A percentile compares a stretch with the other conserved stretches of the same genome.
These are phyloP conservation scores for Magnaporthiopsis rhizophila DNA, from an alignment of 2,329 filamentous ascomycete genomes.

Conservation along the genomic window DNA sequence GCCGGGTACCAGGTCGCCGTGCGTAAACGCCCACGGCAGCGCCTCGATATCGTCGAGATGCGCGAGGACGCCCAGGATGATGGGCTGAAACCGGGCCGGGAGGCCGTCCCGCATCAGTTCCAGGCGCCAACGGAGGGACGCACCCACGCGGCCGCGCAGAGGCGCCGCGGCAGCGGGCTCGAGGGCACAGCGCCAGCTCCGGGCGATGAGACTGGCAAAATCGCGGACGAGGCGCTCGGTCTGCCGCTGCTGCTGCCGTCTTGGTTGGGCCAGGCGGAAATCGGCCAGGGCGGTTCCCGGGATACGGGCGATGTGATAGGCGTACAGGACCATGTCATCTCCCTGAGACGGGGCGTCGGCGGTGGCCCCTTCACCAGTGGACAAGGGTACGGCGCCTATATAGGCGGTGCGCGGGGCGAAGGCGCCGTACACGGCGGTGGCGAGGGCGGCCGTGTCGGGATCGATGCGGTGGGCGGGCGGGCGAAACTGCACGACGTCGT, in stretches of 20 bases:
- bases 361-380: conserved; percentile 9
- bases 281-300: conserved; percentile 31
- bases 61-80: conserved; percentile 18
- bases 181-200: neutral
- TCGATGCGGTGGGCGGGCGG: conserved; percentile 34
- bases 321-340: conserved; percentile 19
- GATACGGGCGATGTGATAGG: conserved; percentile 34
- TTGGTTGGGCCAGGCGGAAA: conserved; percentile 16
- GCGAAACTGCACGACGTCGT: conserved; percentile 40
- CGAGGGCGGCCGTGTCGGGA: conserved; percentile 26
- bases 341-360: conserved; percentile 10
- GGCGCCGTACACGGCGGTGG: conserved; percentile 29
- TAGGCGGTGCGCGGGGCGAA: conserved; percentile 33
- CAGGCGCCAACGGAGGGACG: conserved; percentile 31
- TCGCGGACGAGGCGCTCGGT: conserved; percentile 27
- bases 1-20: conserved; percentile 50
- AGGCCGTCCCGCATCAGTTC: conserved; percentile 26
- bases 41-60: conserved; percentile 27
- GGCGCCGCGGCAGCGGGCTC: neutral
- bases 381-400: conserved; percentile 25
- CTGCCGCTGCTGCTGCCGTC: neutral
- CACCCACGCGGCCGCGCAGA: conserved; percentile 28
- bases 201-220: conserved; percentile 32
- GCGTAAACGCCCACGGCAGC: conserved; percentile 48
- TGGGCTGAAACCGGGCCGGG: conserved; percentile 24